phyloP scores from a whole-genome alignment of 345 rosid genomes.

The Brassica cretica region DNA sequence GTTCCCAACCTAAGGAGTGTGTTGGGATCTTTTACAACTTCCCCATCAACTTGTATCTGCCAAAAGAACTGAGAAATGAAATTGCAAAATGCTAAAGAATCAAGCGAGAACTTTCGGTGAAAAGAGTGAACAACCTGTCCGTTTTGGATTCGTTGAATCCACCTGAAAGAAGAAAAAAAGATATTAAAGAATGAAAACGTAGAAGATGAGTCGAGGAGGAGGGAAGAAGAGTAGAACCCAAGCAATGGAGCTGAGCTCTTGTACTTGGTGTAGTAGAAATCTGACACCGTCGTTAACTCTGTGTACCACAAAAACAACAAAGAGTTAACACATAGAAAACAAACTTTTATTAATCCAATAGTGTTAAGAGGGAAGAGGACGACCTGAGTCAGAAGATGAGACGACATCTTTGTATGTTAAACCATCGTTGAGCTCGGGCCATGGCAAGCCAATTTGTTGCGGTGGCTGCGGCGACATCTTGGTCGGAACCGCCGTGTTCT shows the following conservation, averaged over 20 bases:
- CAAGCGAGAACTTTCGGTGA: neutral
- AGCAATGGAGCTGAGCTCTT: constrained; percentile 74
- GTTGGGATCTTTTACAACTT: constrained; percentile 56
- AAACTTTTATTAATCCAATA: neutral
- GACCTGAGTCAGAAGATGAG: constrained; percentile 60
- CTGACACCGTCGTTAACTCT: constrained; percentile 44
- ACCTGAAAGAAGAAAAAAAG: constrained; percentile 43
- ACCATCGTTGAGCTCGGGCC: constrained; percentile 86
- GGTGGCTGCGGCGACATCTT: constrained; percentile 30
- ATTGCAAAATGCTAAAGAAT: neutral
- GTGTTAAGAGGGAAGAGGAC: constrained; percentile 5
- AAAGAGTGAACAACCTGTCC: constrained; percentile 59
- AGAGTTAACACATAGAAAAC: neutral
- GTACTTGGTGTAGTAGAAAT: constrained; percentile 68
- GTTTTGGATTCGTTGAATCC: constrained; percentile 82
- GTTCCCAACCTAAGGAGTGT: constrained; percentile 34
- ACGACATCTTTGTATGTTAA: constrained; percentile 62
- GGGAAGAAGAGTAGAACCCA: constrained; percentile 51
- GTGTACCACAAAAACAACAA: neutral
- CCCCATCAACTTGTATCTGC: constrained; percentile 68
- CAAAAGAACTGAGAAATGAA: neutral
- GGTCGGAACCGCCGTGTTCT: constrained; percentile 7
- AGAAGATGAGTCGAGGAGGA: constrained; percentile 1
- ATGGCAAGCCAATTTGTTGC: constrained; percentile 54
- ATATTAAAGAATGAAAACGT: neutral